These are phyloP conservation scores for Umbelopsis ramanniana DNA, from an alignment of 192 early-diverging fungal species.

Conservation along the genomic window DNA sequence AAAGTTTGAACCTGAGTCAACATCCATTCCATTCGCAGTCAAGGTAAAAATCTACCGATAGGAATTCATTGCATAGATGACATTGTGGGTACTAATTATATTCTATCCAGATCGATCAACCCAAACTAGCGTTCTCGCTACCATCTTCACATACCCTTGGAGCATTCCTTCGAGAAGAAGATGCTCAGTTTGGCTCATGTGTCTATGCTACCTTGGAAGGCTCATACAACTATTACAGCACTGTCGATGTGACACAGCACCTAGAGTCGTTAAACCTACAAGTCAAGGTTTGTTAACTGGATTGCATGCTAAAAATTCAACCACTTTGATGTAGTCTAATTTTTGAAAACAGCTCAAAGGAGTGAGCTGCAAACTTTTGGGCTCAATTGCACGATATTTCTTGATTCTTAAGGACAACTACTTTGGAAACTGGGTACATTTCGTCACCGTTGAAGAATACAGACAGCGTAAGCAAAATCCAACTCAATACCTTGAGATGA, in stretches of 20 bases:
- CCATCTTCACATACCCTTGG: slow-evolving; percentile 69
- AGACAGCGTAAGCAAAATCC: slow-evolving; percentile 45
- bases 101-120: slow-evolving; percentile 48
- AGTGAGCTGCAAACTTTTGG: slow-evolving; percentile 66
- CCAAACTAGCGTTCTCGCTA: slow-evolving; percentile 51
- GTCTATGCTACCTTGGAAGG: slow-evolving; percentile 49
- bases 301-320: not conserved
- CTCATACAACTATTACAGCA: slow-evolving; percentile 57
- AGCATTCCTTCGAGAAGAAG: slow-evolving; percentile 57
- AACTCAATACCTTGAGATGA: slow-evolving; percentile 29
- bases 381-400: slow-evolving; percentile 67
- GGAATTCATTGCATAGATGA: not conserved
- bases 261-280: slow-evolving; percentile 56
- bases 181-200: slow-evolving; percentile 51
- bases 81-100: not conserved
- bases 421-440: slow-evolving; percentile 61
- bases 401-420: slow-evolving; percentile 77
- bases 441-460: slow-evolving; percentile 70
- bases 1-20: slow-evolving; percentile 58
- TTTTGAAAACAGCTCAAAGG: slow-evolving; percentile 48
- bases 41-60: slow-evolving; percentile 40
- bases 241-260: slow-evolving; percentile 48
- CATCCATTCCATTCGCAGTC: slow-evolving; percentile 55
- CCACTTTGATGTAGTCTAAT: not conserved
- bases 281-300: slow-evolving; percentile 40